These are phyloP conservation scores for Sideroxylon spinosum DNA, from an alignment of 179 eudicot species.

Conservation along the genomic window DNA sequence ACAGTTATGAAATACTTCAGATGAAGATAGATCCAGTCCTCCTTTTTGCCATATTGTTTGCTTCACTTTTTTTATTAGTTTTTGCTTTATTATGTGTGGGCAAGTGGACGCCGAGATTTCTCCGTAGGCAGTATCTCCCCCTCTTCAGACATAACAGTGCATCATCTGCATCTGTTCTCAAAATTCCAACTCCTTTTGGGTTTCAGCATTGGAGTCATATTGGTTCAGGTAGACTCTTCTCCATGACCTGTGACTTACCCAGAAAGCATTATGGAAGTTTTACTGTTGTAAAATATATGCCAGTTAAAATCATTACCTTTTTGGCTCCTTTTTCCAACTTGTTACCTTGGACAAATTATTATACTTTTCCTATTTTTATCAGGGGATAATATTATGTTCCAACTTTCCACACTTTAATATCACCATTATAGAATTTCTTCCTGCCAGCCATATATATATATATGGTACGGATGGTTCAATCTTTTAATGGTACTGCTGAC, in stretches of 20 bases:
- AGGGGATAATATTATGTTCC: background rate
- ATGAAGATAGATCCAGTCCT: slow-evolving; percentile 62
- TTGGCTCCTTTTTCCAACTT: background rate
- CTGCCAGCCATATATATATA: too few species aligned
- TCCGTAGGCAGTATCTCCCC: slow-evolving; percentile 57
- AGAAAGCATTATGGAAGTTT: background rate
- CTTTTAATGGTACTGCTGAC: background rate
- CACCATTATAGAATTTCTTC: too few species aligned
- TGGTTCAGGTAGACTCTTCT: slow-evolving; percentile 54
- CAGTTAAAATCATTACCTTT: background rate
- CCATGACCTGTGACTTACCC: background rate
- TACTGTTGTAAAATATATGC: background rate
- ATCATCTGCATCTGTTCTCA: slow-evolving; percentile 50
- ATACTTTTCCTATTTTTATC: background rate
- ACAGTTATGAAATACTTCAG: slow-evolving; percentile 48
- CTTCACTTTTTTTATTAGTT: slow-evolving; percentile 46
- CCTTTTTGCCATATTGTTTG: slow-evolving; percentile 53
- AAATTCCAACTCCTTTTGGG: slow-evolving; percentile 40
- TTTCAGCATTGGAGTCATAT: slow-evolving; percentile 74
- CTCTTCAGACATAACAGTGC: slow-evolving; percentile 63
- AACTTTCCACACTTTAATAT: too few species aligned
- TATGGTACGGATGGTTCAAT: too few species aligned
- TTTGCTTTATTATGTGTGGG: slow-evolving; percentile 59
- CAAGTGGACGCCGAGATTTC: slow-evolving; percentile 52
- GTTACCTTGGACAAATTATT: background rate